Base-by-base conservation (phyloP, 495 filamentous ascomycete species). In the Lineolata rhizophorae region DNA sequence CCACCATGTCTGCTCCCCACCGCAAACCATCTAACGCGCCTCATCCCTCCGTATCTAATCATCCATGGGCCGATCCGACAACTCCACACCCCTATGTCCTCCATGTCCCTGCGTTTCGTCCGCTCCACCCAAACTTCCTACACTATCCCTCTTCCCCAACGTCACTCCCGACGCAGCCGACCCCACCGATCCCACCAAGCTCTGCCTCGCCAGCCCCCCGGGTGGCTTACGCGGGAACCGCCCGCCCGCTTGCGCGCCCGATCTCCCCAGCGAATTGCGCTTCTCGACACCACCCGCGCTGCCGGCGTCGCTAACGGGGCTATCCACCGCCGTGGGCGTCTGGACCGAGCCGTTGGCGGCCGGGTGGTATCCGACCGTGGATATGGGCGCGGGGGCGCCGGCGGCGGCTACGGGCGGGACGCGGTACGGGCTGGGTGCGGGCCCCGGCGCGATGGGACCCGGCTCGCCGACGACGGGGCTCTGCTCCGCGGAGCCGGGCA, bases 21-120 rank as follows among this genome's bases (percentile, higher is more conserved):
- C n/a, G n/a, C n/a, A n/a, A n/a, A n/a, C n/a, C n/a, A n/a, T n/a
- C n/a, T n/a, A n/a, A n/a, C n/a, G n/a, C n/a, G n/a, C n/a, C n/a
- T n/a, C n/a, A n/a, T n/a, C n/a, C n/a, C n/a, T n/a, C n/a, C n/a
- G n/a, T n/a, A 30, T 36, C 49, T 61, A 83, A 53, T 87, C 75
- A 50, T 84, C 75, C 78, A 85, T 82, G 10, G 81, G 75, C 52
- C 65, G 69, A 47, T 92, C 82, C 35, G 70, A 72, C 52, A 92
- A 61, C 34, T 71, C 76, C 17, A 91, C 77, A 15, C 82, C 77
- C 36, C 57, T 63, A 48, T 32, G 35, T 16, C 44, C 37, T 18
- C 35, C 38, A n/a, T n/a, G n/a, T n/a, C n/a, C n/a, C n/a, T n/a
- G n/a, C n/a, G n/a, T n/a, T n/a, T n/a, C n/a, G n/a, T n/a, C n/a